phyloP scores from a whole-genome alignment of 306 rosid species.

The Quillaja saponaria region DNA sequence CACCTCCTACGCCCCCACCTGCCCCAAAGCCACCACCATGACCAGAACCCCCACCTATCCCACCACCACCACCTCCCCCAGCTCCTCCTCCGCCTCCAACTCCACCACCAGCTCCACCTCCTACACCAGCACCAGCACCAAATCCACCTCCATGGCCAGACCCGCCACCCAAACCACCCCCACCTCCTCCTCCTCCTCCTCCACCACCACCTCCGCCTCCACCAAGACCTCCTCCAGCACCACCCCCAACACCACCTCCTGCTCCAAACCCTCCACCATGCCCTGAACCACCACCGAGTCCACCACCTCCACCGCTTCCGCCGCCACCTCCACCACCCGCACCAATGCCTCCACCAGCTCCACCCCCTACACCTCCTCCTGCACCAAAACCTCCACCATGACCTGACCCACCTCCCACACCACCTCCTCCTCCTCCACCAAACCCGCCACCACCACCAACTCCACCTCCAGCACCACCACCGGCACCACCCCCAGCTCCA shows the following conservation, averaged over 20 bases:
- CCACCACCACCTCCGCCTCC: slow-evolving; percentile 34
- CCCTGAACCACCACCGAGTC: slow-evolving; percentile 32
- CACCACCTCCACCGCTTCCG: slow-evolving; percentile 40
- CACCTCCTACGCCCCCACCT: slow-evolving; percentile 51
- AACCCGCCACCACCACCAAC: slow-evolving; percentile 21
- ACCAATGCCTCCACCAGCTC: not conserved
- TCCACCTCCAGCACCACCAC: slow-evolving; percentile 7
- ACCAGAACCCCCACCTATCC: slow-evolving; percentile 52
- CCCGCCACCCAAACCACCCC: slow-evolving; percentile 38
- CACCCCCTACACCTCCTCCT: slow-evolving; percentile 22
- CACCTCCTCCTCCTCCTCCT: slow-evolving; percentile 26
- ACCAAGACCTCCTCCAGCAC: slow-evolving; percentile 33
- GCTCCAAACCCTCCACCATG: slow-evolving; percentile 46
- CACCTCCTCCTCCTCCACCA: slow-evolving; percentile 17
- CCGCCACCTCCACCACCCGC: slow-evolving; percentile 20
- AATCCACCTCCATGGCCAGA: slow-evolving; percentile 43
- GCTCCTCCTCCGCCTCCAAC: slow-evolving; percentile 34
- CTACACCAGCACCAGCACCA: slow-evolving; percentile 41
- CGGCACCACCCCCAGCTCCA: slow-evolving; percentile 18
- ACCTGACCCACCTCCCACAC: slow-evolving; percentile 18
- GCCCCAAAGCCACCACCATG: slow-evolving; percentile 52
- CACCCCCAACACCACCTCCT: slow-evolving; percentile 40
- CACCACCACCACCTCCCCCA: slow-evolving; percentile 41
- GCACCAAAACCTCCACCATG: slow-evolving; percentile 37
- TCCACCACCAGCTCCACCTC: slow-evolving; percentile 39